phyloP scores from a whole-genome alignment of 768 basidiomycete genomes.

The Suillus decipiens region DNA sequence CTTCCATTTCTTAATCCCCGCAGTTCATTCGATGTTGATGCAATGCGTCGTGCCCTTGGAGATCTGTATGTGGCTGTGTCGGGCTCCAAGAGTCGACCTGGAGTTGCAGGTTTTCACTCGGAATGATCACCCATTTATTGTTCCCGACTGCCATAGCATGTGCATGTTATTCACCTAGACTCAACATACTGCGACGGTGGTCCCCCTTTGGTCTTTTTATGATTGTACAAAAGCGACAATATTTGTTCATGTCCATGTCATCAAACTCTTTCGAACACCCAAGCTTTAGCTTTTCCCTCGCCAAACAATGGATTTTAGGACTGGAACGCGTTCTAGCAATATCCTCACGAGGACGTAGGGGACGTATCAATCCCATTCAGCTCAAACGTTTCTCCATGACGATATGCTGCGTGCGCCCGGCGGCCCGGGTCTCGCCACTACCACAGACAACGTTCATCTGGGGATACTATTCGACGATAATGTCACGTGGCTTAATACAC shows the following conservation, averaged over 20 bases:
- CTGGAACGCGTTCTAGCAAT: neutral
- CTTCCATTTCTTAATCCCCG: neutral
- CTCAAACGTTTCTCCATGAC: neutral
- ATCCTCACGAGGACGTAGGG: neutral
- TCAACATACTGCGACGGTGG: neutral
- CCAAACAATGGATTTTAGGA: neutral
- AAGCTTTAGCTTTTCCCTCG: neutral
- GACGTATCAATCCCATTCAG: neutral
- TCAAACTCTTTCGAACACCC: neutral
- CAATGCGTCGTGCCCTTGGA: neutral
- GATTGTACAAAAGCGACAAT: neutral
- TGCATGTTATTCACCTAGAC: neutral
- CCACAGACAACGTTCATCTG: neutral
- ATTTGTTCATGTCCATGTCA: too few relatives aligned
- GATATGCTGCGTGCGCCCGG: neutral
- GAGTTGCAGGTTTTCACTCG: too few relatives aligned
- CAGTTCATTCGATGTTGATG: neutral
- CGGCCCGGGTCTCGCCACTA: too few relatives aligned
- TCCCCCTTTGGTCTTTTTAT: neutral
- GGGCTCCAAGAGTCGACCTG: neutral
- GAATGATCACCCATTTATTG: too few relatives aligned
- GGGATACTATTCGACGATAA: neutral
- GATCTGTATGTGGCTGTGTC: neutral
- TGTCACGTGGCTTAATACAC: neutral
- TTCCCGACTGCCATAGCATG: too few relatives aligned